Conservation (phyloP, 768 basidiomycete species). For the Porphyrellus cyaneotinctus region DNA sequence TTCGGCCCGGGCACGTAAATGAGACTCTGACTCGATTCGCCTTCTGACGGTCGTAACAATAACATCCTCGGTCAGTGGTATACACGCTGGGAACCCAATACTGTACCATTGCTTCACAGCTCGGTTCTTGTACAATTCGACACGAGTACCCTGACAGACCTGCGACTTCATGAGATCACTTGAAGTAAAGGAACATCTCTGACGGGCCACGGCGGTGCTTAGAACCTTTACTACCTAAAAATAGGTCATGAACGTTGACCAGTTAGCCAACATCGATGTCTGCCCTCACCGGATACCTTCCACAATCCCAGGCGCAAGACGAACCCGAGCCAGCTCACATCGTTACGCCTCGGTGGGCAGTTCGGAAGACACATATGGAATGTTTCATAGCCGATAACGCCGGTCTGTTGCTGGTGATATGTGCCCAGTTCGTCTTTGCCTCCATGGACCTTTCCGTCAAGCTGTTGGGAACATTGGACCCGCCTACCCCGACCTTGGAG, state of each 20-base stretch:
- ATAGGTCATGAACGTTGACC: background rate
- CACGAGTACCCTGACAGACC: no score
- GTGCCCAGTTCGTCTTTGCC: conserved; percentile 56
- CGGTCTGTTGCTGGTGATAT: conserved; percentile 57
- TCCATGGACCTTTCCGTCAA: conserved; percentile 64
- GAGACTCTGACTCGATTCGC: no score
- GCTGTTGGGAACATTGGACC: conserved; percentile 51
- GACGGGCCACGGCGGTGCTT: no score
- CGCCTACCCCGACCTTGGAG: conserved; percentile 56
- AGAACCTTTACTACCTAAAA: no score
- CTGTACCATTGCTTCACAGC: no score
- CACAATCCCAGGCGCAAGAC: background rate
- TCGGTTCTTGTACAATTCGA: no score
- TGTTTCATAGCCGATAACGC: conserved; percentile 37
- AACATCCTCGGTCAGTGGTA: no score
- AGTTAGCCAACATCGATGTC: background rate
- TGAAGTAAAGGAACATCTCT: background rate
- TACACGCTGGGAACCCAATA: no score
- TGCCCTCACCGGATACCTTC: background rate
- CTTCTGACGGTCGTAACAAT: no score
- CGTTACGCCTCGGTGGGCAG: background rate
- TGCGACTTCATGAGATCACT: background rate
- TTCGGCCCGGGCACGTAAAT: no score
- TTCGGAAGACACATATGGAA: background rate
- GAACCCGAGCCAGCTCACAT: background rate